Base-by-base conservation (phyloP, 306 rosid species). In the Myrica gale region DNA sequence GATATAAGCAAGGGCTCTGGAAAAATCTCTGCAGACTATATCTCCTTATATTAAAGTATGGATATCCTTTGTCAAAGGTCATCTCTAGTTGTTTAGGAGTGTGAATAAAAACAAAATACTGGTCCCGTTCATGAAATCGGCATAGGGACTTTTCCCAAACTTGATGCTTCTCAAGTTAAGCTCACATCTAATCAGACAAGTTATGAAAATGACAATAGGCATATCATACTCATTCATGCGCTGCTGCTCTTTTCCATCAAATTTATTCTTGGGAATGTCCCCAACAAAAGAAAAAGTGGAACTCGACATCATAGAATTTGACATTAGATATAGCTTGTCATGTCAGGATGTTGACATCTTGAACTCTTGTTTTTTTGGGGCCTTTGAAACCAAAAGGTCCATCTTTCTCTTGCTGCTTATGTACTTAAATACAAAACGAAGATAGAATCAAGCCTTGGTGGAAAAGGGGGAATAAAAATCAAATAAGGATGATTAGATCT, bases 241-340 rank as follows among this genome's bases (percentile, higher is more conserved):
- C 70, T 1, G 4, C 78, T 72, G 72, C 79, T 79, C 86, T 81
- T 63, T 80, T 68, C 69, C 72, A 67, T 76, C 74, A 80, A 84
- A 85, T 80, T 80, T 77, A 87, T 84, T 85, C 87, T 63, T 54
- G 41, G 79, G 88, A 88, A 88, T 86, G 92, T 87, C 61, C 76
- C 20, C 52, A 75, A 76, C 76, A 80, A 80, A 78, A 84, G 69
- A 46, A 85, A 60, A 78, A 80, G 80, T 81, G 82, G 83, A 77
- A 61, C 84, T 60, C 76, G 21, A 58, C 52, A 74, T 79, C 69
- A 50, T 80, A 76, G 76, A 73, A 78, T 70, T 63, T 45, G 54
- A 56, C 84, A 79, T 44, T 68, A 61, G 74, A 21, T 32, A 32
- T 32, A 32, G 37, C 37, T 32, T 32, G 37, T 66, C 78, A 83